Base-by-base conservation (phyloP, 176 grass and related monocot species). In the Cenchrus purpureus region DNA sequence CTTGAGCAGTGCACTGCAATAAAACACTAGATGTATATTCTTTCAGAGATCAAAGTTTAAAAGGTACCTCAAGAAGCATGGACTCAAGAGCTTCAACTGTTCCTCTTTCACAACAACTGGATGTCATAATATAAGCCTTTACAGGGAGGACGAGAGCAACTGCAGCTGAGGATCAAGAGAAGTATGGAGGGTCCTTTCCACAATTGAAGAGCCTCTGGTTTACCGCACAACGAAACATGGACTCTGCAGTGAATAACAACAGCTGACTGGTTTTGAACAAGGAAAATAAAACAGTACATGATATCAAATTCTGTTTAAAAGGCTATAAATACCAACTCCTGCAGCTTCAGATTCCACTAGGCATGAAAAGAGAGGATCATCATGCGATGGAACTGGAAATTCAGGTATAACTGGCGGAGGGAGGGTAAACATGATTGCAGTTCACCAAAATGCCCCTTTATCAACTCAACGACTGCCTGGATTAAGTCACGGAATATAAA, bases 331-430 rank as follows among this genome's bases (percentile, higher is more conserved):
- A 86, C 93, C 74, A 84, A 98, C 97, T 88, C 97, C 93, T 86
- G 97, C 93, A 71, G 97, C 97, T 92, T 98, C 97, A 50, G 93
- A 98, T 94, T 98, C 97, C 43, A 98, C 88, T 89, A 98, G 94
- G 79, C 97, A 99, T 69, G 97, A 99, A 89, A 94, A 92, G 10
- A 93, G 97, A 92, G 93, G 93, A 86, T 99, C 91, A 87, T 85
- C 75, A 79, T 99, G 97, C 0, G 93, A 94, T 65, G 93, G 97
- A 86, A 99, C 90, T 67, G 79, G 76, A 79, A 99, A 96, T 73
- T 99, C 89, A 48, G 88, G 93, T 84, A 94, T 92, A 77, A 61
- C 44, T n/a, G 84, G 91, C 42, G 91, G 88, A 86, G 91, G 89
- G 51, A 66, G 31, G 59, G 76, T 69, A 63, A 58, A 32, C 70